Evolutionary conservation across 163 green algal genomes (phyloP).

Genomic region (Dunaliella salina): DNA sequence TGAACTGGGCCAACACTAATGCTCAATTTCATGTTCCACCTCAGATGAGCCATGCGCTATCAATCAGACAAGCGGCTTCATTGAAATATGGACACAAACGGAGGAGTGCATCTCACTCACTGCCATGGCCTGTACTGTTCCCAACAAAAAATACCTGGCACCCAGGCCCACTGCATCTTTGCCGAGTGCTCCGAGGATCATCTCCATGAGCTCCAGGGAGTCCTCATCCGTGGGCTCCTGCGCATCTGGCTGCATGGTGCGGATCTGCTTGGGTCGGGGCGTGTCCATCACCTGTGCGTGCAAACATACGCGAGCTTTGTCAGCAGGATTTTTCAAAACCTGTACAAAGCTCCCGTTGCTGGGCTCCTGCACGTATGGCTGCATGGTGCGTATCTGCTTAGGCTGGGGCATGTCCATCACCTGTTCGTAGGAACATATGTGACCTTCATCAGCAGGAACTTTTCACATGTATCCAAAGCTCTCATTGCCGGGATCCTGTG

Average conservation of each 20-base stretch:
- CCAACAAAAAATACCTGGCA: conserved; percentile 25
- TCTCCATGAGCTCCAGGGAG: conserved; percentile 83
- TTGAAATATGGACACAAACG: too few species aligned
- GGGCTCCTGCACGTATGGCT: conserved; percentile 47
- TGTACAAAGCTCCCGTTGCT: conserved; percentile 16
- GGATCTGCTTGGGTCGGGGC: conserved; percentile 66
- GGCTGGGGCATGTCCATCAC: conserved; percentile 76
- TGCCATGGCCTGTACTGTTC: too few species aligned
- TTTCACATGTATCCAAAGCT: too few species aligned
- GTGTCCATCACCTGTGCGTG: conserved; percentile 82
- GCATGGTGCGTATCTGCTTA: conserved; percentile 62
- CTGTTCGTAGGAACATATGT: neutral
- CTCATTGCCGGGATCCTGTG: too few species aligned
- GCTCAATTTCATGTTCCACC: too few species aligned
- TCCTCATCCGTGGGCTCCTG: conserved; percentile 63
- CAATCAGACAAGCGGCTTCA: too few species aligned
- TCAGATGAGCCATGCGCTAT: too few species aligned
- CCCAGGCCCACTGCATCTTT: conserved; percentile 75
- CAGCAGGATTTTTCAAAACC: neutral
- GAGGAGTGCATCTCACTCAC: too few species aligned
- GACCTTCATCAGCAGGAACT: too few species aligned
- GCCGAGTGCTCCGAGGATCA: conserved; percentile 83
- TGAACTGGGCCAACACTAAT: too few species aligned
- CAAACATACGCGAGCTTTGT: too few species aligned
- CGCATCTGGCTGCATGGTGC: conserved; percentile 50